phyloP scores from a whole-genome alignment of 2,329 filamentous ascomycete species.

The Exophiala spinifera region DNA sequence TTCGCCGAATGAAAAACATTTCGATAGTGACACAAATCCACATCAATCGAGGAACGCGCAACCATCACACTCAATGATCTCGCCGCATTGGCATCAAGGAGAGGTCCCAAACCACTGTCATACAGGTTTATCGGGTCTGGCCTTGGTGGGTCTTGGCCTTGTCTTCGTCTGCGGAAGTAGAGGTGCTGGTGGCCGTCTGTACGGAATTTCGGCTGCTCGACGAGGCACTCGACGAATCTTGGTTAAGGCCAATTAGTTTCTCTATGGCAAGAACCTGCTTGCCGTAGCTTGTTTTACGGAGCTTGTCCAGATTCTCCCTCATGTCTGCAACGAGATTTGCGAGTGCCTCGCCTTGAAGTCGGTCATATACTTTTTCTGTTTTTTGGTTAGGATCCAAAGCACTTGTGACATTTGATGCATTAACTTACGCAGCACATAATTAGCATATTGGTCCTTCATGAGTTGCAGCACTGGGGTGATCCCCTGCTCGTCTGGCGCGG shows the following conservation, averaged over 20 bases:
- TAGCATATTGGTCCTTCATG: slow-evolving; percentile 89
- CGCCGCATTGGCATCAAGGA: too few species aligned
- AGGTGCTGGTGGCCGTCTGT: slow-evolving; percentile 55
- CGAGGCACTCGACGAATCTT: slow-evolving; percentile 54
- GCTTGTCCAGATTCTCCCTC: slow-evolving; percentile 56
- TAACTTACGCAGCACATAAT: slow-evolving; percentile 91
- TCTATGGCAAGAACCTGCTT: slow-evolving; percentile 67
- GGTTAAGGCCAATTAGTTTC: slow-evolving; percentile 50
- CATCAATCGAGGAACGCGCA: too few species aligned
- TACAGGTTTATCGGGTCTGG: neutral
- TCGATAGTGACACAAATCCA: too few species aligned
- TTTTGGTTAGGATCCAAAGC: slow-evolving; percentile 26
- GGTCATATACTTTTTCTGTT: slow-evolving; percentile 73
- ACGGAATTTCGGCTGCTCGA: slow-evolving; percentile 65
- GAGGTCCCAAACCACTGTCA: too few species aligned
- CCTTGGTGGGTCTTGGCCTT: neutral
- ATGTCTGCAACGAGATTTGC: slow-evolving; percentile 62
- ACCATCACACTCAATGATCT: too few species aligned
- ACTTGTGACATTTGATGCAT: neutral
- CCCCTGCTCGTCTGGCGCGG: slow-evolving; percentile 59
- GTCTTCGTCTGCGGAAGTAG: slow-evolving; percentile 48
- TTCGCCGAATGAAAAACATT: too few species aligned
- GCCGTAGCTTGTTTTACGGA: slow-evolving; percentile 63
- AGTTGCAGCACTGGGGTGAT: slow-evolving; percentile 69
- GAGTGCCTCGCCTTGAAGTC: slow-evolving; percentile 60